These are phyloP conservation scores for Paracorniculantispora psalliotae DNA, from an alignment of 2,329 filamentous ascomycete species.

Conservation along the genomic window DNA sequence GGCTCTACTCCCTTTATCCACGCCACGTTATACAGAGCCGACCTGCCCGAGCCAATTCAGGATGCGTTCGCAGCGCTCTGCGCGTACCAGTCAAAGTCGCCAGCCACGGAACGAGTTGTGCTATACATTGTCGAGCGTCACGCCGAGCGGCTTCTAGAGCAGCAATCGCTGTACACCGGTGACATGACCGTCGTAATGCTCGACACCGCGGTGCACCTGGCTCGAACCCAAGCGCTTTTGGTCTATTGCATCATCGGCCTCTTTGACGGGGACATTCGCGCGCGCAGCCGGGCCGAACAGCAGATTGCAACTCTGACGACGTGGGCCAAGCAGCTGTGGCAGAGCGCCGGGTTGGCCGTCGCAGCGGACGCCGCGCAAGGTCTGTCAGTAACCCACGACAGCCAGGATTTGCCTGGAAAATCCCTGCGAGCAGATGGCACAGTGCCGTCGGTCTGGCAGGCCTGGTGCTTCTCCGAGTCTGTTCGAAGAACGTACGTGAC, in stretches of 20 bases:
- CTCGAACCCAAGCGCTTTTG: slow-evolving; percentile 9
- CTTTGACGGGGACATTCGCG: slow-evolving; percentile 13
- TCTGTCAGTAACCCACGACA: not conserved
- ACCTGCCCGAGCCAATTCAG: not conserved
- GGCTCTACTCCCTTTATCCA: slow-evolving; percentile 8
- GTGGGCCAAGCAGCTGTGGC: slow-evolving; percentile 1
- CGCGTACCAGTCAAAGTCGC: not conserved
- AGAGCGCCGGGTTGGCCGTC: not conserved
- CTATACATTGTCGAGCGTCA: not conserved
- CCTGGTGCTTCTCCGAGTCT: slow-evolving; percentile 22
- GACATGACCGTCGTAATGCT: not conserved
- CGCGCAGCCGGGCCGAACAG: slow-evolving; percentile 6
- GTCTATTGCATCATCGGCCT: slow-evolving; percentile 11
- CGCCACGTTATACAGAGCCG: not conserved
- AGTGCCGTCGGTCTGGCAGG: slow-evolving; percentile 16
- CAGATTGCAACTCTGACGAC: not conserved
- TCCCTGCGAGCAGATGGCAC: slow-evolving; percentile 2
- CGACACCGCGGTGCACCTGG: slow-evolving; percentile 6
- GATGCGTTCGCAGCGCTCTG: slow-evolving; percentile 1
- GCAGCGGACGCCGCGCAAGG: not conserved
- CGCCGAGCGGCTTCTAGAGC: slow-evolving; percentile 3
- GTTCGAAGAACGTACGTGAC: slow-evolving; percentile 21
- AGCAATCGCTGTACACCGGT: not conserved
- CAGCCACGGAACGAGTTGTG: not conserved
- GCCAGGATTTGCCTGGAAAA: not conserved